Base-by-base conservation (phyloP, 768 basidiomycete species). In the Pleurotus sapidus region DNA sequence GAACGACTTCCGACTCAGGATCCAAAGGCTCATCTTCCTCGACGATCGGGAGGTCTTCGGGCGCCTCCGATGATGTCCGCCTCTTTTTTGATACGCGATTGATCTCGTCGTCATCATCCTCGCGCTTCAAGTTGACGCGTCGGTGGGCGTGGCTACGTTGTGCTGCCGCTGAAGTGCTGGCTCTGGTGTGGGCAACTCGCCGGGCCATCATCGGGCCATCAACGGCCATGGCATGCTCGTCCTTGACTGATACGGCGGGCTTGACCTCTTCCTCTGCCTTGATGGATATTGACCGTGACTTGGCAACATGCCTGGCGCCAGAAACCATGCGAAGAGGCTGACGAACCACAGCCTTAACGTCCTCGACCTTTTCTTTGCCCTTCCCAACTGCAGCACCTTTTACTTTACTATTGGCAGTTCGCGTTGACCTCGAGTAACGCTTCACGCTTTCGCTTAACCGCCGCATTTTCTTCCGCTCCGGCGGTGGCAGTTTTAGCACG, bases 391-490 rank as follows among this genome's bases (percentile, higher is more conserved):
- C 69, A 49, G 65, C 64, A 59, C 75, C 76, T 60, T 77, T 62
- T 37, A 70, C 77, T 63, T 82, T 84, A 64, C 85, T 84, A 59
- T 68, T 73, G 18, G 74, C 73, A n/a, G 56, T 67, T 66, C 45
- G 75, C 68, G 23, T 84, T 83, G 45, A 92, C 87, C 66, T 93
- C 91, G 14, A 82, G 82, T 42, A 93, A 76, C 0, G 85, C 89
- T 49, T 86, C 86, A 17, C 91, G 86, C 69, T 91, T 92, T 56
- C 89, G 82, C 67, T 90, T 90, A 34, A 80, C 83, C 2, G 75
- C 73, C 17, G 75, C 70, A 12, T 73, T 71, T 43, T 86, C 83
- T 24, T 61, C 62, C n/a, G 53, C 23, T 37, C 37, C 59, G 27
- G 63, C 63, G 14, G 49, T 49, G 51, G 71, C 61, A 30, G 70